Evolutionary conservation across 805 yeast species (phyloP).

Genomic region (Yarrowia keelungensis): DNA sequence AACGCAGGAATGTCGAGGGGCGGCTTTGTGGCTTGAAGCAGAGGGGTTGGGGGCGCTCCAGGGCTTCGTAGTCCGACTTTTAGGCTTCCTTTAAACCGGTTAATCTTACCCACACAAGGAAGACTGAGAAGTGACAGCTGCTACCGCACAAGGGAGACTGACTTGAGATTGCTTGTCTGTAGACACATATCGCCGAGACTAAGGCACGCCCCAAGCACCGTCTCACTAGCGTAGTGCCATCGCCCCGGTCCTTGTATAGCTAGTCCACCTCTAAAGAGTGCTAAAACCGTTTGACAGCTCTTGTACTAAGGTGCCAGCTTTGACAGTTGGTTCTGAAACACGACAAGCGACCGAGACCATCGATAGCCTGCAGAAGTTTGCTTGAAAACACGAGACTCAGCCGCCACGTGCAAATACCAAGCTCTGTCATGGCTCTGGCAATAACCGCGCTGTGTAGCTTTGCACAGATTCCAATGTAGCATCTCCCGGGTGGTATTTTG

Average conservation of each 20-base stretch:
- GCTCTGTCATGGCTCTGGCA: neutral
- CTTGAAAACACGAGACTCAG: constrained; percentile 14
- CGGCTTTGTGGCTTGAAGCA: neutral
- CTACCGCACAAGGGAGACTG: too few relatives aligned
- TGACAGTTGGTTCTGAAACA: constrained; percentile 16
- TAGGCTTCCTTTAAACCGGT: neutral
- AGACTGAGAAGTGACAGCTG: too few relatives aligned
- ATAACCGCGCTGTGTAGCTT: constrained; percentile 1
- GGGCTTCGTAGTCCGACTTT: neutral
- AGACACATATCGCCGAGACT: constrained; percentile 3
- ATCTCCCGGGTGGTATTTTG: neutral
- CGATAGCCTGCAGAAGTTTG: constrained; percentile 18
- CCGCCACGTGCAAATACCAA: constrained; percentile 4
- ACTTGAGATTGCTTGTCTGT: neutral
- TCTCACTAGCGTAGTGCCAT: constrained; percentile 2
- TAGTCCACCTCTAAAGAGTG: neutral
- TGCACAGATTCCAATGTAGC: neutral
- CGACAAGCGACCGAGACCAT: neutral
- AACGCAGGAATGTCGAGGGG: neutral
- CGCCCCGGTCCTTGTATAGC: neutral
- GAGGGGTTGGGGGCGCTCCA: neutral
- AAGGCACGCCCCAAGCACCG: too few relatives aligned
- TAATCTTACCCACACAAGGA: constrained; percentile 10
- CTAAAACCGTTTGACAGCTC: neutral
- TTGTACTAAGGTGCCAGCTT: neutral